Evolutionary conservation across 1,284 basidiomycete genomes (phyloP).

Genomic region (Thelephora terrestris): DNA sequence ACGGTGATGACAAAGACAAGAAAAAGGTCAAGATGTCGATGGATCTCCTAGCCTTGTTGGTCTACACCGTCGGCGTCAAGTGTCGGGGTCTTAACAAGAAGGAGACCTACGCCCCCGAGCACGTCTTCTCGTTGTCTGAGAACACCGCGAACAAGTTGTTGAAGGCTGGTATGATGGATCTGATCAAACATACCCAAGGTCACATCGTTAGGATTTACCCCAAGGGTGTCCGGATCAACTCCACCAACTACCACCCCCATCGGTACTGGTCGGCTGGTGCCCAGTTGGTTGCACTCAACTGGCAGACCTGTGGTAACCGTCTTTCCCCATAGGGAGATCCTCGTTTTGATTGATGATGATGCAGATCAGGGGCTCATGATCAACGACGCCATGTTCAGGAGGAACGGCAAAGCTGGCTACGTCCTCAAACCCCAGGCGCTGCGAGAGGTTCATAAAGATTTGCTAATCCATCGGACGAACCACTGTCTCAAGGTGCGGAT

Average conservation of each 20-base stretch:
- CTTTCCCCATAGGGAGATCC: not conserved
- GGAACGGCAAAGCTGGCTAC: conserved; percentile 80
- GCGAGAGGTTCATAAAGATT: conserved; percentile 53
- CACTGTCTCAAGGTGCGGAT: conserved; percentile 64
- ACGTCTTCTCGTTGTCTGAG: conserved; percentile 93
- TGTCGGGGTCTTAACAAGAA: conserved; percentile 90
- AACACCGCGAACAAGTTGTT: conserved; percentile 63
- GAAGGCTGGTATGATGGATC: conserved; percentile 52
- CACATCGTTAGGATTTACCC: conserved; percentile 91
- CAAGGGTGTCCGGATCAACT: conserved; percentile 71
- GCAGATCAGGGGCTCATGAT: conserved; percentile 81
- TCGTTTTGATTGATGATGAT: conserved; percentile 2
- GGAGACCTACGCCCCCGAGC: conserved; percentile 77
- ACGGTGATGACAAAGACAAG: conserved; percentile 7
- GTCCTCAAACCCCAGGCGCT: conserved; percentile 85
- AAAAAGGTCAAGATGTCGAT: conserved; percentile 63
- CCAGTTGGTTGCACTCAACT: conserved; percentile 95
- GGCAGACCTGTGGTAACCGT: conserved; percentile 87
- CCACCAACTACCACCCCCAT: conserved; percentile 86
- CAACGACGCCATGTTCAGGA: conserved; percentile 91
- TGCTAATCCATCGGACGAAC: conserved; percentile 42
- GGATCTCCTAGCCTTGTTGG: conserved; percentile 66
- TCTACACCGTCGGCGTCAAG: conserved; percentile 96
- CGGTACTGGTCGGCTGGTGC: conserved; percentile 86
- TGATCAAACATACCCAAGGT: conserved; percentile 82